A percentile compares a stretch with the other conserved stretches of the same genome.
phyloP scores from a whole-genome alignment of 768 basidiomycete species.

The Tulasnella sp. region DNA sequence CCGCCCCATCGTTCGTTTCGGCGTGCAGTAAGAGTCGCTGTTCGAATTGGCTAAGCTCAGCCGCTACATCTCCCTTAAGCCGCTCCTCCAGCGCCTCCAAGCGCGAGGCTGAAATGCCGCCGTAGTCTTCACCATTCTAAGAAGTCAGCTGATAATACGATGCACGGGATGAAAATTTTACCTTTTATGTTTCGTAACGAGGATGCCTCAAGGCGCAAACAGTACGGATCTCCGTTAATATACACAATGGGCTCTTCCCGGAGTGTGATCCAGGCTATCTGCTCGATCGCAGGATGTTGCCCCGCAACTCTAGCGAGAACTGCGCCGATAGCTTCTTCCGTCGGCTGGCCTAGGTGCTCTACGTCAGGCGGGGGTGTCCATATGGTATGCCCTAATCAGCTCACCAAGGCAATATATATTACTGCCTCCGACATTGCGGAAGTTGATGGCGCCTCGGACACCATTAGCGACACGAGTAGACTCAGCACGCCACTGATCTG shows the following conservation, averaged over 20 bases:
- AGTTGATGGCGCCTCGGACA: slow-evolving; percentile 90
- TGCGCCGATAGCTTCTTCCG: slow-evolving; percentile 71
- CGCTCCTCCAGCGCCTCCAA: slow-evolving; percentile 87
- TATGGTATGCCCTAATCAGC: too few relatives aligned
- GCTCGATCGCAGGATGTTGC: slow-evolving; percentile 47
- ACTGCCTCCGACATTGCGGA: slow-evolving; percentile 70
- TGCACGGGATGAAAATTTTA: slow-evolving; percentile 23
- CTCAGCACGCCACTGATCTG: slow-evolving; percentile 80
- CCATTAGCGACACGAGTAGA: slow-evolving; percentile 47
- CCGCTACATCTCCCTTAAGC: slow-evolving; percentile 74
- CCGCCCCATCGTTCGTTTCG: slow-evolving; percentile 75
- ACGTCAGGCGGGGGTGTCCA: neutral
- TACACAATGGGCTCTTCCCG: slow-evolving; percentile 71
- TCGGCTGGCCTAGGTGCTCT: slow-evolving; percentile 54
- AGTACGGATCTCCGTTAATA: slow-evolving; percentile 88
- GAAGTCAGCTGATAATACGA: too few relatives aligned
- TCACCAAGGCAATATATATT: slow-evolving; percentile 73
- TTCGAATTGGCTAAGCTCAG: slow-evolving; percentile 73
- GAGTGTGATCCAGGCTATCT: slow-evolving; percentile 85
- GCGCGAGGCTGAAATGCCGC: slow-evolving; percentile 84
- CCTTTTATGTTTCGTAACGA: slow-evolving; percentile 93
- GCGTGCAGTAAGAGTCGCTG: slow-evolving; percentile 82
- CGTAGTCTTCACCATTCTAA: slow-evolving; percentile 48
- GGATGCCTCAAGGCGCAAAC: slow-evolving; percentile 68
- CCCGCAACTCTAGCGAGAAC: slow-evolving; percentile 57